Percentiles rank a stretch among this genome's conserved stretches.
Evolutionary conservation across 805 yeast species (phyloP).

Genomic region (Danielia reshetovae): DNA sequence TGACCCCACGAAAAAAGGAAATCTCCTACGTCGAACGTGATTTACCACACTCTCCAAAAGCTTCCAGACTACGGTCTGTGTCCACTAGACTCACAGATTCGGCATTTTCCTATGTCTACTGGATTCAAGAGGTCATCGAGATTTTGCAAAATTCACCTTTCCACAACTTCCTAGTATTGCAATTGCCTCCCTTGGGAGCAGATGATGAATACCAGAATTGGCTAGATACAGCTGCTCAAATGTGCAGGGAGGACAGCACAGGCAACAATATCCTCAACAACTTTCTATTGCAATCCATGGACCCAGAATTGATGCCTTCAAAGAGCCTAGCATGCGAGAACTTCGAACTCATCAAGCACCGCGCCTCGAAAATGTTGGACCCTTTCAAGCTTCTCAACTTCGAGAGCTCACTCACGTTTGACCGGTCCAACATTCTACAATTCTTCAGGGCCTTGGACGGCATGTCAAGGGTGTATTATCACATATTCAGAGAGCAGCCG

Average conservation of each 20-base stretch:
- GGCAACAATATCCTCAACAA: neutral
- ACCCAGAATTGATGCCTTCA: no score
- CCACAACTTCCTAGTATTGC: neutral
- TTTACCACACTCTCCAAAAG: neutral
- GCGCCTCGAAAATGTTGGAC: neutral
- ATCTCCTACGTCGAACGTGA: neutral
- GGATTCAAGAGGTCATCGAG: neutral
- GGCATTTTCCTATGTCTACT: constrained; percentile 1
- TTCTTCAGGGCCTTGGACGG: constrained; percentile 2
- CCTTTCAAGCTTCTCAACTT: constrained; percentile 1
- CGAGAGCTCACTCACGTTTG: neutral
- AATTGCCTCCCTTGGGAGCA: neutral
- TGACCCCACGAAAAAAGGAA: constrained; percentile 1
- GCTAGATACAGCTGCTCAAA: neutral
- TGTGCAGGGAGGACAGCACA: neutral
- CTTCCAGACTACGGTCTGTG: no score
- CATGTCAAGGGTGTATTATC: constrained; percentile 1
- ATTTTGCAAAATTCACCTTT: neutral
- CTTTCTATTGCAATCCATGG: neutral
- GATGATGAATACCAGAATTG: neutral
- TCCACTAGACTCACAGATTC: neutral
- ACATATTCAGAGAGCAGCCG: neutral
- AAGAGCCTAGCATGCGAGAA: constrained; percentile 2
- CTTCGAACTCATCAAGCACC: neutral
- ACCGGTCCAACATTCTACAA: neutral